These are phyloP conservation scores for Mercurialis annua DNA, from an alignment of 345 rosid species.

Conservation along the genomic window DNA sequence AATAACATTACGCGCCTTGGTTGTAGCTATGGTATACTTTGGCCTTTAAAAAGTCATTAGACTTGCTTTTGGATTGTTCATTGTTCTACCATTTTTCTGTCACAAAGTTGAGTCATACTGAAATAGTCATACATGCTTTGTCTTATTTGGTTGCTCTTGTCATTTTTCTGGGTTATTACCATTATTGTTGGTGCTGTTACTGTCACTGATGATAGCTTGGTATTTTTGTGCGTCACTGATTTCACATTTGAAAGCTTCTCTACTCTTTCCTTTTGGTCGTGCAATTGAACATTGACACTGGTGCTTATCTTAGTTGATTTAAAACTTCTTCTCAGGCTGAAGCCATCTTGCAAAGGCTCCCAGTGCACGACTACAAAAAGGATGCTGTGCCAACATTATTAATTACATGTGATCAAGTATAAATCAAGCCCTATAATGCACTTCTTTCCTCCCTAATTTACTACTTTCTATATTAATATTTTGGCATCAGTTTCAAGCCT, in stretches of 20 bases:
- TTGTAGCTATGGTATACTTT: too few species aligned
- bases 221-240: not conserved
- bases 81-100: not conserved
- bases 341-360: constrained; percentile 61
- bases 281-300: constrained; percentile 10
- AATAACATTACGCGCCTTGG: too few species aligned
- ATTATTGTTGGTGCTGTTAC: not conserved
- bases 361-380: constrained; percentile 38
- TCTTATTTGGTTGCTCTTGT: not conserved
- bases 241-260: not conserved
- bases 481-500: constrained; percentile 7
- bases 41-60: too few species aligned
- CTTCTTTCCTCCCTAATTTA: constrained; percentile 4
- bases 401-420: constrained; percentile 82
- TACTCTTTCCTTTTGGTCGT: constrained; percentile 11
- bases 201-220: not conserved
- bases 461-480: constrained; percentile 1
- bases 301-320: constrained; percentile 29
- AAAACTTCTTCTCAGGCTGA: constrained; percentile 66
- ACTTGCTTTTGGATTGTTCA: not conserved
- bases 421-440: constrained; percentile 21
- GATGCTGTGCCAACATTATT: constrained; percentile 60
- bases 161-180: not conserved
- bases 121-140: not conserved
- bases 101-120: not conserved